Base-by-base conservation (phyloP, 2,329 filamentous ascomycete species). In the Pyrenophora seminiperda region DNA sequence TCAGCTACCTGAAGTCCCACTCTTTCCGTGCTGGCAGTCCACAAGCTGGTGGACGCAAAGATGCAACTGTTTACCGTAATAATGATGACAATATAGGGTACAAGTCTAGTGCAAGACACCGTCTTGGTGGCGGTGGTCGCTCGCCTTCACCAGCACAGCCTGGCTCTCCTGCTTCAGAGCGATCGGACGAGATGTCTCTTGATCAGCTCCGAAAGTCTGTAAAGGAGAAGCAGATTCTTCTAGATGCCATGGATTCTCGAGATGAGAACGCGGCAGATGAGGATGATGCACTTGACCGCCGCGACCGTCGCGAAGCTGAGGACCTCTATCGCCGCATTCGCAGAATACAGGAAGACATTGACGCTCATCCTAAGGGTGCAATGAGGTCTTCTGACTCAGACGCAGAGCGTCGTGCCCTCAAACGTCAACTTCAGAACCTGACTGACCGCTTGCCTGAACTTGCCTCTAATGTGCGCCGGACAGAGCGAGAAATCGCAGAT, bases 41-140 rank as follows among this genome's bases (percentile, higher is more conserved):
- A 2, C 76, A 81, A 40, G 79, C 79, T 36, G 77, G 77, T 36
- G 83, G 83, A 30, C 88, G 92, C 40, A 97, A 97, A 73, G 94
- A 99, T 76, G 94, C 89, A 2, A 99, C 94, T 0, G 89, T 97
- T 3, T 99, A 93, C 76, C 93, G 95, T 69, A 97, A 97, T 70
- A 94, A 97, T 60, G 91, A 96, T 64, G 91, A 96, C 61, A 88
- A 91, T 52, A 84, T 95, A 64, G 91, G 77, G 7, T 99, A 99
- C 69, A 88, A 88, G 62, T 97, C 94, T 10, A 97, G 92, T 72
- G 94, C 94, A 45, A 90, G 94, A 57, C 90, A 92, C 57, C 86
- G 94, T 59, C 76, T 95, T 47, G 90, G 89, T 32, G 73, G 66
- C 18, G 81, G 80, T 41, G 86, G 84, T 53, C 79, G 83, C 33